Evolutionary conservation across 768 basidiomycete species (phyloP).

Genomic region (Cystobasidium onofrii): DNA sequence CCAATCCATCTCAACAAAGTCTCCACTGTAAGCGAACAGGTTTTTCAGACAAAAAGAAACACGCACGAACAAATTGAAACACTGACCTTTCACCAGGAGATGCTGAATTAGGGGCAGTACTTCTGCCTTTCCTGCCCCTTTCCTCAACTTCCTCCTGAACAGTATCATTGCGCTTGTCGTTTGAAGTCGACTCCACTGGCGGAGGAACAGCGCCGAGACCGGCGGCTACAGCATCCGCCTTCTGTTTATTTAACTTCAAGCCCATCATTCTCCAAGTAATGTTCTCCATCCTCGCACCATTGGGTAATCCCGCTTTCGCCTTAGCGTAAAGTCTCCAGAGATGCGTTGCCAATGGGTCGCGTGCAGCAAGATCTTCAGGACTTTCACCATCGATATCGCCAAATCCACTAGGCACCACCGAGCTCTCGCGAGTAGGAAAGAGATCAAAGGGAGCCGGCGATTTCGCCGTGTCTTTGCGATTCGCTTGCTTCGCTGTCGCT

Average conservation of each 20-base stretch:
- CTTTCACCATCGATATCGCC: conserved; percentile 18
- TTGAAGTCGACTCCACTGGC: conserved; percentile 8
- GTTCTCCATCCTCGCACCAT: conserved; percentile 94
- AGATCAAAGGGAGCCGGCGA: neutral
- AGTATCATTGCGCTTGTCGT: neutral
- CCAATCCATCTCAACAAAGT: conserved; percentile 69
- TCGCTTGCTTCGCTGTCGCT: neutral
- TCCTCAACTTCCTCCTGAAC: conserved; percentile 34
- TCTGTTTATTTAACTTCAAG: conserved; percentile 79
- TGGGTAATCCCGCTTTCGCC: conserved; percentile 77
- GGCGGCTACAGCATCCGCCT: conserved; percentile 45
- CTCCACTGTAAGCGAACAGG: neutral
- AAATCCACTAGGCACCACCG: neutral
- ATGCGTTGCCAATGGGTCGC: conserved; percentile 87
- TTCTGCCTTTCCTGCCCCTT: conserved; percentile 37
- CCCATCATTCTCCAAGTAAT: conserved; percentile 99
- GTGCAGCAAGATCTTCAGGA: conserved; percentile 44
- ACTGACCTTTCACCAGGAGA: conserved; percentile 5
- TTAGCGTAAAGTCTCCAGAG: conserved; percentile 95
- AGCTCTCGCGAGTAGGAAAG: neutral
- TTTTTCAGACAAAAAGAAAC: neutral
- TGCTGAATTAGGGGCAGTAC: conserved; percentile 31
- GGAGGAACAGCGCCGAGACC: conserved; percentile 39
- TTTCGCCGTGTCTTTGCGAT: neutral
- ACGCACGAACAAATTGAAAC: neutral